Conservation (phyloP, 768 basidiomycete species). For the Mycena chlorophos region DNA sequence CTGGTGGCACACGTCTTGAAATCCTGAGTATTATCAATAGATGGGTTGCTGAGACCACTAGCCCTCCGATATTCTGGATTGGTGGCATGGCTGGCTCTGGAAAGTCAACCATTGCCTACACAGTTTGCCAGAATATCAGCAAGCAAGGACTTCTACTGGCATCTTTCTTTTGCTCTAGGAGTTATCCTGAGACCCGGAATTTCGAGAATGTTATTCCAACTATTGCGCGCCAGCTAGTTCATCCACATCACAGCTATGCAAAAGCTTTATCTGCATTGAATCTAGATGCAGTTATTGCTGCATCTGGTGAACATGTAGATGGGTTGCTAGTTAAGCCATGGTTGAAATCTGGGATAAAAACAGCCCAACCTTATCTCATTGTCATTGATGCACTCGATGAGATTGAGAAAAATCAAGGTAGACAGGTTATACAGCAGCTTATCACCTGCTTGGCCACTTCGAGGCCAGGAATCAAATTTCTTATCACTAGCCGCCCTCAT, state of each 20-base stretch:
- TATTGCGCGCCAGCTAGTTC: constrained; percentile 10
- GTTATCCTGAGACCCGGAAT: neutral
- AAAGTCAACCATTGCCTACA: no score
- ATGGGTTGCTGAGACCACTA: no score
- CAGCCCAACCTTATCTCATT: constrained; percentile 1
- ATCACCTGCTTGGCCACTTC: neutral
- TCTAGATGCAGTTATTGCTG: neutral
- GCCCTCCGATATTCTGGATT: no score
- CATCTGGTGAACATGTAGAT: neutral
- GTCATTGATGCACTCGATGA: constrained; percentile 18
- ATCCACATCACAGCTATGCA: neutral
- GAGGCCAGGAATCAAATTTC: neutral
- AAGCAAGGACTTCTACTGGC: no score
- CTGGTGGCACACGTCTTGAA: no score
- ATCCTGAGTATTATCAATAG: no score
- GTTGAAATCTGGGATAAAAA: neutral
- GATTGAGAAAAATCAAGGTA: neutral
- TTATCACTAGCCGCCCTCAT: neutral
- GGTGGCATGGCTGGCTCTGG: no score
- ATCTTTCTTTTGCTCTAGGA: constrained; percentile 14
- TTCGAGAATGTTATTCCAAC: constrained; percentile 7
- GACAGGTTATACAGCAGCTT: neutral
- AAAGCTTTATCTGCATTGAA: neutral
- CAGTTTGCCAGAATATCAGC: no score
- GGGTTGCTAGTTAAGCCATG: neutral